Evolutionary conservation across 1,284 basidiomycete genomes (phyloP), one percentile per base, ranked within the genome.

Genomic region (Amylostereum chailletii): DNA sequence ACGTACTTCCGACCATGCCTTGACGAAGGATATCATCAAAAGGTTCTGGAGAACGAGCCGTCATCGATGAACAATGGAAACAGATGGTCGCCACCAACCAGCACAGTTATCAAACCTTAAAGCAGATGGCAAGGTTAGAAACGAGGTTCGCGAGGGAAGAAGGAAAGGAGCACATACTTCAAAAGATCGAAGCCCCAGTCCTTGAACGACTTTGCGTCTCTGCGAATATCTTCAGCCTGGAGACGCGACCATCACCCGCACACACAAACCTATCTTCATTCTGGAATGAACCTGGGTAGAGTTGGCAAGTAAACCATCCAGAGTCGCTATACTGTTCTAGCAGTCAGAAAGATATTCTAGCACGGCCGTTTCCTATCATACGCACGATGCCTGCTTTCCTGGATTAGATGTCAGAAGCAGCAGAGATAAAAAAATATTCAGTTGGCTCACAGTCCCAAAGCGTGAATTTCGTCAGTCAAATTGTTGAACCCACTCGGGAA

Each of bases 121-220:
- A 10, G 27, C 27, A 40, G 34, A 53, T 31, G n/a, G 19, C 36
- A 37, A 7, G n/a, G 5, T 4, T 3, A 3, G 19, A n/a, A 40
- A 27, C 7, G 29, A 5, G 10, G 1, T 39, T 40, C 44, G 29
- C 3, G 41, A 34, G 27, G 19, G 42, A 45, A 47, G 10, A 2
- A 46, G 33, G 30, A n/a, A 45, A 29, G 37, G 27, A 45, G 41
- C 5, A 60, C 72, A 26, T 49, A 79, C 78, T 81, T 81, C 34
- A 81, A 63, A 53, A 75, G 68, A 58, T 81, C 75, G 49, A 81
- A 80, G 2, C 76, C 77, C 79, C 79, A 81, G 31, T 75, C 69
- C 49, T 71, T 68, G 59, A 77, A 79, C 6, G 70, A 60, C 51
- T 71, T 69, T 19, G 66, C 65, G 58, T 79, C 77, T 50, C 75